Evolutionary conservation across 495 filamentous ascomycete species (phyloP).

Genomic region (Penicillium mononematosum): DNA sequence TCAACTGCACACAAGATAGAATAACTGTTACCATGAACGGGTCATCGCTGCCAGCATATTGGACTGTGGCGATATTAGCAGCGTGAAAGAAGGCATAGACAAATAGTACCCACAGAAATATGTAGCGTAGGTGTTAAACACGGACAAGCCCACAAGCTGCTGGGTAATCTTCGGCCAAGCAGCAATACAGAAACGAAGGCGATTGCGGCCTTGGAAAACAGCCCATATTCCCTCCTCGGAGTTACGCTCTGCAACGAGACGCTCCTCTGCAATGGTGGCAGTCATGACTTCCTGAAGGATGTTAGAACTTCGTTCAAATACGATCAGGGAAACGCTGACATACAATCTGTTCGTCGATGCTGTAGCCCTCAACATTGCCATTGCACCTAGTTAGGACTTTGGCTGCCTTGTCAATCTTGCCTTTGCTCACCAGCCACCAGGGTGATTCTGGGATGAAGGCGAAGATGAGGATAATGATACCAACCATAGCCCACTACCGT

Average conservation of each 20-base stretch:
- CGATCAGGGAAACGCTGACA: neutral
- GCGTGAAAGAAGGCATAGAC: neutral
- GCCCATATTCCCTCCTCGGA: constrained; percentile 28
- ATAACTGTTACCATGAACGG: constrained; percentile 45
- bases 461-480: constrained; percentile 32
- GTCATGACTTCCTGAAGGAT: constrained; percentile 29
- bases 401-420: constrained; percentile 34
- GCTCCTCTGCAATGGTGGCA: constrained; percentile 34
- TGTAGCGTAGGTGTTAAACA: constrained; percentile 44
- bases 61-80: constrained; percentile 23
- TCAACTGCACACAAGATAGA: constrained; percentile 40
- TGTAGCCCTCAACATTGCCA: constrained; percentile 28
- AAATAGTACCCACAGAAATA: constrained; percentile 38
- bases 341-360: constrained; percentile 18
- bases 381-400: constrained; percentile 29
- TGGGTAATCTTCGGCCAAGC: constrained; percentile 44
- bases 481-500: constrained; percentile 36
- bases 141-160: constrained; percentile 42
- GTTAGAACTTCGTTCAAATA: neutral
- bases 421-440: constrained; percentile 40
- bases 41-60: constrained; percentile 41
- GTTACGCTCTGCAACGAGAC: constrained; percentile 30
- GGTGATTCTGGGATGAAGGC: constrained; percentile 35
- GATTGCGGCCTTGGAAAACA: constrained; percentile 41
- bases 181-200: constrained; percentile 41